Evolutionary conservation across 345 rosid species (phyloP).

Genomic region (Acer saccharum): DNA sequence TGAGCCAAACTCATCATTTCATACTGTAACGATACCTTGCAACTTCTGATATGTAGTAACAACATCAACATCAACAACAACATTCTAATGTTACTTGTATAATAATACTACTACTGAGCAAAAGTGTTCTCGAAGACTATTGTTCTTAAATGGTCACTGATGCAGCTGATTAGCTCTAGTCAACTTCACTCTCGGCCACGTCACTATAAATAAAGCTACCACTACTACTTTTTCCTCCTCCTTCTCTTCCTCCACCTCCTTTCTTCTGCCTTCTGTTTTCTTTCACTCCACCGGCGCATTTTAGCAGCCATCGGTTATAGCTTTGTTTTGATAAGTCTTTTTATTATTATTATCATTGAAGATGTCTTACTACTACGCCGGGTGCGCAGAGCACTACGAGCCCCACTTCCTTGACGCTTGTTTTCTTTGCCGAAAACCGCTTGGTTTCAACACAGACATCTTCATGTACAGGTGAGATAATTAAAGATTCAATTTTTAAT

Average conservation of each 20-base stretch:
- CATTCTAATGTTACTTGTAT: too few species aligned
- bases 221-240: background rate
- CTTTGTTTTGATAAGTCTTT: too few species aligned
- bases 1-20: too few species aligned
- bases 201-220: conserved; percentile 7
- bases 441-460: conserved; percentile 65
- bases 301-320: background rate
- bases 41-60: too few species aligned
- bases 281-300: background rate
- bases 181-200: background rate
- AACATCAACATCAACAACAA: too few species aligned
- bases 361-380: conserved; percentile 39
- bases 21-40: too few species aligned
- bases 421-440: conserved; percentile 66
- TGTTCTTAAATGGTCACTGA: conserved; percentile 16
- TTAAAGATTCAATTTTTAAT: too few species aligned
- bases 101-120: too few species aligned
- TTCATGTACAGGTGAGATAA: conserved; percentile 83
- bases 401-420: conserved; percentile 75
- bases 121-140: too few species aligned
- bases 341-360: conserved; percentile 3
- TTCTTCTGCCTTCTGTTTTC: too few species aligned
- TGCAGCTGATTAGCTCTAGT: conserved; percentile 29
- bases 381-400: conserved; percentile 31
- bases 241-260: background rate